A percentile compares a stretch with the other conserved stretches of the same genome.
phyloP scores from a whole-genome alignment of 2,329 filamentous ascomycete genomes.

The Claviceps capensis region DNA sequence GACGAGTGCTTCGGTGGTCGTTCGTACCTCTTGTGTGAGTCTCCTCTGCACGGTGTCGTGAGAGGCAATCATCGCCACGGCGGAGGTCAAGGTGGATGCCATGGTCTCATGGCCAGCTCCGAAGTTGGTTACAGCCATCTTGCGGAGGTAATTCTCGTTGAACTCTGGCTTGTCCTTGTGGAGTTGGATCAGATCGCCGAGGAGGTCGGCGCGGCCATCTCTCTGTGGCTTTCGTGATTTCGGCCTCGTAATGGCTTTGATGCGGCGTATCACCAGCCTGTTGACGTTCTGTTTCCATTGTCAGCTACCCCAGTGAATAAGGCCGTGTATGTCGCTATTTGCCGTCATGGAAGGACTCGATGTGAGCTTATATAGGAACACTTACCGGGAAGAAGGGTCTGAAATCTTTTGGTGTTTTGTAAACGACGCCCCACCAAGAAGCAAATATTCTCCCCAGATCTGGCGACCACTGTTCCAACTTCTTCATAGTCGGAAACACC shows the following conservation, averaged over 20 bases:
- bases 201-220: conserved; percentile 25
- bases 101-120: conserved; percentile 42
- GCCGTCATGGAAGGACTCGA: too few species aligned
- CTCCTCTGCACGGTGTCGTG: conserved; percentile 19
- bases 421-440: conserved; percentile 30
- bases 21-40: conserved; percentile 21
- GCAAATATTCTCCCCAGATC: conserved; percentile 25
- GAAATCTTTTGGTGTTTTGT: conserved; percentile 28
- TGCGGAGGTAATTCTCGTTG: conserved; percentile 31
- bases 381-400: conserved; percentile 36
- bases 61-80: conserved; percentile 32
- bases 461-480: conserved; percentile 24
- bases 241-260: conserved; percentile 16
- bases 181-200: conserved; percentile 32
- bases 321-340: too few species aligned
- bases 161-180: conserved; percentile 32
- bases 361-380: background rate
- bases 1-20: conserved; percentile 6
- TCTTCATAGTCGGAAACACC: conserved; percentile 29
- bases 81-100: conserved; percentile 36
- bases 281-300: conserved; percentile 17
- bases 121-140: conserved; percentile 41
- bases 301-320: background rate
- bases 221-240: conserved; percentile 18
- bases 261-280: conserved; percentile 19